Base-by-base conservation (phyloP, 257 asterid genomes). In the Misopates orontium region DNA sequence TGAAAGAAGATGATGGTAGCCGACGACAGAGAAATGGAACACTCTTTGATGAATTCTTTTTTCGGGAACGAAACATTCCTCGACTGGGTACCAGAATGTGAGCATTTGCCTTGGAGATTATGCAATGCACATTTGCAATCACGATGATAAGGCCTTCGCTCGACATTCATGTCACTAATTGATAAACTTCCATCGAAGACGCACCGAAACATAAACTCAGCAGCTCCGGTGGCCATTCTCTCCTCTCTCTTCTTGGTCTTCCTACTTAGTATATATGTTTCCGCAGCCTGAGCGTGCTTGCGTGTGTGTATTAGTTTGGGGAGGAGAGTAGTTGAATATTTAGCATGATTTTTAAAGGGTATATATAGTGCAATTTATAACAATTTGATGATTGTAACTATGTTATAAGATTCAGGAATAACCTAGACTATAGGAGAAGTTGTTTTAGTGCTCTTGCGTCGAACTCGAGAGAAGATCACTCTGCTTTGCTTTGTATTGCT, bases 51-150 rank as follows among this genome's bases (percentile, higher is more conserved):
- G 1, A 57, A 11, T 16, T 74, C 39, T 36, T 41, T 50, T 50
- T 20, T 72, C 1, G 59, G 69, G 6, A 72, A 78, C 3, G 81
- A 48, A 28, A 72, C 21, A 19, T 45, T 76, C 56, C 68, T 66
- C 18, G 8, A 5, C 5, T 51, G 58, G 16, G 58, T 55, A 15
- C 52, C 18, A 3, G 42, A 19, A 14, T 58, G 75, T 9, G 73
- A 50, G 50, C 74, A 66, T 16, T 19, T 53, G 8, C 45, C 71
- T 44, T 67, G 63, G 48, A 4, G 8, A 7, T 81, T 36, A 60
- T 75, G 83, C 71, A 77, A 22, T 58, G 80, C 74, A 53, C 80
- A 77, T 5, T 63, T 41, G 71, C 83, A 74, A 45, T 77, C 22
- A 0, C 32, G 39, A 40, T 74, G 82, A 23, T 80, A 80, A 7